Percentiles rank a stretch among this genome's conserved stretches.
Evolutionary conservation across 305 asterid genomes (phyloP).

Genomic region (Ruellia speciosa): DNA sequence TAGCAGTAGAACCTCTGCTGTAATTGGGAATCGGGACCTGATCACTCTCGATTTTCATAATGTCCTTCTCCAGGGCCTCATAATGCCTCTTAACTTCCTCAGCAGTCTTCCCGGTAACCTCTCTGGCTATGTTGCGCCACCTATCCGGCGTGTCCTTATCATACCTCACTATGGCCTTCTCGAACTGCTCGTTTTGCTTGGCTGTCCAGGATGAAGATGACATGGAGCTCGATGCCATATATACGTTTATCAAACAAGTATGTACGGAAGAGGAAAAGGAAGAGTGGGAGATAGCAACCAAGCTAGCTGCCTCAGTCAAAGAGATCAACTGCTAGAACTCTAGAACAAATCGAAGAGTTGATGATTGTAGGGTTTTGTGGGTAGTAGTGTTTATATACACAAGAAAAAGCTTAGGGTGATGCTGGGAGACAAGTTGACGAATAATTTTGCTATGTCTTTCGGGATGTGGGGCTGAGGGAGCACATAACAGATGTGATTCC

Average conservation of each 20-base stretch:
- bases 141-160: slow-evolving; percentile 62
- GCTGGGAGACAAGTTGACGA: slow-evolving; percentile 15
- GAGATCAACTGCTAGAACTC: not conserved
- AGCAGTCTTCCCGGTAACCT: slow-evolving; percentile 44
- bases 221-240: slow-evolving; percentile 22
- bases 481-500: slow-evolving; percentile 2
- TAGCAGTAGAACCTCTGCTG: slow-evolving; percentile 4
- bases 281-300: not conserved
- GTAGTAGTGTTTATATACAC: slow-evolving; percentile 9
- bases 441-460: not conserved
- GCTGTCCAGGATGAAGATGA: slow-evolving; percentile 37
- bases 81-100: slow-evolving; percentile 57
- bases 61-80: slow-evolving; percentile 38
- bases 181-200: slow-evolving; percentile 53
- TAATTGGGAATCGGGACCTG: slow-evolving; percentile 49
- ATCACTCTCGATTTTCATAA: slow-evolving; percentile 46
- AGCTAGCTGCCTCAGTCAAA: slow-evolving; percentile 13
- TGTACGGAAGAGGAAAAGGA: not conserved
- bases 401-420: not conserved
- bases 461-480: not conserved
- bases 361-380: not conserved
- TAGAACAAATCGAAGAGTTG: not conserved
- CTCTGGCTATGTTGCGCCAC: slow-evolving; percentile 53
- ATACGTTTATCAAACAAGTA: too few relatives aligned
- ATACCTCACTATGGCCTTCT: slow-evolving; percentile 52